Percentiles rank a stretch among this genome's conserved stretches.
Conservation (phyloP, 345 rosid species). For the Sapria himalayana region DNA sequence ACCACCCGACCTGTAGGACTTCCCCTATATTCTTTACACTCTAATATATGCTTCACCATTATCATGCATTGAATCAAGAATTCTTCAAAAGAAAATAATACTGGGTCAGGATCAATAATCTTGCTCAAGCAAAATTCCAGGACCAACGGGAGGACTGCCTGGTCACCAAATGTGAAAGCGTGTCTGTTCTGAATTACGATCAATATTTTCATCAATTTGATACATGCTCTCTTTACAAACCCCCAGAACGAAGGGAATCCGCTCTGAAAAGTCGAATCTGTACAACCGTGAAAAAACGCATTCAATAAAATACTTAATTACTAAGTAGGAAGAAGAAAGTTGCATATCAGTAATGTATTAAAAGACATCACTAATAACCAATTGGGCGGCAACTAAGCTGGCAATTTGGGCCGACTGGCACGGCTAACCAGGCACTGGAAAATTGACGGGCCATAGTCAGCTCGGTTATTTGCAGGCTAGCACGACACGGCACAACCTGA, state of each 20-base stretch:
- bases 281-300: conserved; percentile 8
- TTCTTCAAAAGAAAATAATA: conserved; percentile 38
- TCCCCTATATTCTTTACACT: conserved; percentile 89
- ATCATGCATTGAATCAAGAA: conserved; percentile 95
- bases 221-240: conserved; percentile 66
- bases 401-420: no score
- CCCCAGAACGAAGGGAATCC: conserved; percentile 47
- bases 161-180: conserved; percentile 91
- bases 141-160: conserved; percentile 55
- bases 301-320: conserved; percentile 2
- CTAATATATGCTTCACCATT: conserved; percentile 65
- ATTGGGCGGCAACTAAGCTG: no score
- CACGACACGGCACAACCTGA: no score
- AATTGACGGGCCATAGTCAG: no score
- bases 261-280: conserved; percentile 67
- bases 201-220: conserved; percentile 82
- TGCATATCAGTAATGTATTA: no score
- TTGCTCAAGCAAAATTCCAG: conserved; percentile 80
- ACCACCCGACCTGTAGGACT: conserved; percentile 71
- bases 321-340: no score
- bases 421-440: no score
- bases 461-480: no score
- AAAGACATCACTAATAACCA: no score
- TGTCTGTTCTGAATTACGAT: conserved; percentile 68
- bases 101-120: conserved; percentile 55